Conservation (phyloP, 495 filamentous ascomycete genomes). For the Xylaria curta region DNA sequence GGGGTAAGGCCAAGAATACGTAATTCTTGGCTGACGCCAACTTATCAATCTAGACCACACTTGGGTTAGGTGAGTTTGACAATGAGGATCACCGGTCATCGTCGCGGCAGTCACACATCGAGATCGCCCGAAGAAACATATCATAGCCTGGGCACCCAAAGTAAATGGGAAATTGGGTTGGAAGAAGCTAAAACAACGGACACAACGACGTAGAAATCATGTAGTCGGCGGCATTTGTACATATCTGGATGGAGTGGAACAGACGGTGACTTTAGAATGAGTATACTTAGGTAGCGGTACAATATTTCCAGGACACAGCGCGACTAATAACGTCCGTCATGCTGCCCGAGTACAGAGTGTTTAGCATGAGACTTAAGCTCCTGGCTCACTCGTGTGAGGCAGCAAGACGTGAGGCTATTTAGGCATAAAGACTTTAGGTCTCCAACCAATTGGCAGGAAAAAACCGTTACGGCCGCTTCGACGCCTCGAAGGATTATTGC, state of each 20-base stretch:
- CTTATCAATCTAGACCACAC: background rate
- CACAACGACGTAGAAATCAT: background rate
- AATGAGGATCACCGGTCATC: background rate
- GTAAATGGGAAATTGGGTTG: background rate
- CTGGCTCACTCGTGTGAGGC: no score
- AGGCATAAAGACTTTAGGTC: no score
- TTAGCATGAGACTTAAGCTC: no score
- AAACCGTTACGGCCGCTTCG: no score
- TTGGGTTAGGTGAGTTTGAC: slow-evolving; percentile 4
- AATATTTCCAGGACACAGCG: no score
- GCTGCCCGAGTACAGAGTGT: background rate
- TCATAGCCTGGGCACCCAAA: background rate
- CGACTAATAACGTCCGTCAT: no score
- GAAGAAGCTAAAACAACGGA: background rate
- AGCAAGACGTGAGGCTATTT: no score
- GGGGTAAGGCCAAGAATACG: background rate
- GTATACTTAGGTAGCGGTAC: no score
- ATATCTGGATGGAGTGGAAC: no score
- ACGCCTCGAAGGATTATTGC: no score
- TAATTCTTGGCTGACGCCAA: background rate
- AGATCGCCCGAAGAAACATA: background rate
- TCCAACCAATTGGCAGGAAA: no score
- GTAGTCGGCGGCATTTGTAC: background rate
- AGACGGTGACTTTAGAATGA: background rate
- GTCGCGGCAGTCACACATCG: background rate